These are phyloP conservation scores for Macrolepiota fuliginosa DNA, from an alignment of 768 basidiomycete genomes.

Conservation along the genomic window DNA sequence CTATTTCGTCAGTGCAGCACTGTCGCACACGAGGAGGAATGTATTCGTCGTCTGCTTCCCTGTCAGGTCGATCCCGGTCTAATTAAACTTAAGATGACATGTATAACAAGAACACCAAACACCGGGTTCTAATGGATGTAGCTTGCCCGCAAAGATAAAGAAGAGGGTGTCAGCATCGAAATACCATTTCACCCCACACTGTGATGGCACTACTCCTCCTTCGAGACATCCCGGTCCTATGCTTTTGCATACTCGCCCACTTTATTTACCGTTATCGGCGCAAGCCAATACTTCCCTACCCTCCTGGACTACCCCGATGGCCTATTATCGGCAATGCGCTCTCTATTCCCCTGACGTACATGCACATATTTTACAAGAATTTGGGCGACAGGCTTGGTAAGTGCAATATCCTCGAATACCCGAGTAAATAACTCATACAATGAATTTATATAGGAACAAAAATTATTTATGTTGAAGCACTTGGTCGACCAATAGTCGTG, in stretches of 20 bases:
- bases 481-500: slow-evolving; percentile 23
- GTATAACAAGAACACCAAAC: no score
- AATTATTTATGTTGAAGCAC: slow-evolving; percentile 16
- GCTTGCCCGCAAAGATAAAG: no score
- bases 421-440: no score
- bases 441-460: not conserved
- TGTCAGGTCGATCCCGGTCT: no score
- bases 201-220: not conserved
- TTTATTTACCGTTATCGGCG: not conserved
- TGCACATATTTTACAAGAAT: slow-evolving; percentile 1
- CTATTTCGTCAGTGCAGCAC: no score
- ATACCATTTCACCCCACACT: not conserved
- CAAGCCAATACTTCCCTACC: not conserved
- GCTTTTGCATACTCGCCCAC: not conserved
- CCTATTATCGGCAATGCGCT: slow-evolving; percentile 10
- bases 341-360: not conserved
- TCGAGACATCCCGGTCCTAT: not conserved
- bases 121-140: no score
- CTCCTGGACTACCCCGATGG: slow-evolving; percentile 5
- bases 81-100: no score
- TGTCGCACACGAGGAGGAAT: no score
- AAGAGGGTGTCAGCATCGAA: no score
- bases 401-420: not conserved
- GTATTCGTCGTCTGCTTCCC: no score
- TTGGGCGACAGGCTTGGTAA: not conserved